Evolutionary conservation across 768 basidiomycete genomes (phyloP).

Genomic region (Fibroporia radiculosa): DNA sequence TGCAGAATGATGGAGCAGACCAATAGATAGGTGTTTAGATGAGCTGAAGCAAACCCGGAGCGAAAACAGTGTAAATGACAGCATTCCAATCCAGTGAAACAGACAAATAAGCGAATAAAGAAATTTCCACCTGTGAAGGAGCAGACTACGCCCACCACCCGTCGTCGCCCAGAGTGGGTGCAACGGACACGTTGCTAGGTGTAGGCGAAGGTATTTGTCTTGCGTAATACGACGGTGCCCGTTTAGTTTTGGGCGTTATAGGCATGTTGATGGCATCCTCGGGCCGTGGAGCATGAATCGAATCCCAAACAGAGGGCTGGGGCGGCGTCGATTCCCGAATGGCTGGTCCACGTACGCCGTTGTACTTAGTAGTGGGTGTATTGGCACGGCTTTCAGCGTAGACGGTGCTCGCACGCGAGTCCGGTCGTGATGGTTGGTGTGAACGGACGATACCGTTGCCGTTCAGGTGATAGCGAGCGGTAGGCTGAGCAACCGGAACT

Average conservation of each 20-base stretch:
- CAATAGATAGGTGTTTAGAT: slow-evolving; percentile 1
- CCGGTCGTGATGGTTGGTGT: slow-evolving; percentile 52
- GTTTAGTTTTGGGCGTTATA: slow-evolving; percentile 23
- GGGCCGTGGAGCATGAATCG: slow-evolving; percentile 47
- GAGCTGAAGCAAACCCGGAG: slow-evolving; percentile 6
- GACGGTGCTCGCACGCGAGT: slow-evolving; percentile 64
- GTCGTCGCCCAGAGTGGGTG: slow-evolving; percentile 62
- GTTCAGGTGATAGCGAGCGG: slow-evolving; percentile 35
- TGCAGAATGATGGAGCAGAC: slow-evolving; percentile 3
- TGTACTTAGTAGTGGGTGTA: slow-evolving; percentile 40
- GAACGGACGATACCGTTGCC: slow-evolving; percentile 23
- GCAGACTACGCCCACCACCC: slow-evolving; percentile 65
- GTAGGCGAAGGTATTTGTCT: slow-evolving; percentile 58
- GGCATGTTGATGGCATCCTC: slow-evolving; percentile 35
- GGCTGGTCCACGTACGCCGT: slow-evolving; percentile 27
- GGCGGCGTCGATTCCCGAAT: slow-evolving; percentile 43
- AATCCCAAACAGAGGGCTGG: slow-evolving; percentile 61
- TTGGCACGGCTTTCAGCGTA: slow-evolving; percentile 43
- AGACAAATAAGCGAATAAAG: neutral
- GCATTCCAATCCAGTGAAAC: slow-evolving; percentile 1
- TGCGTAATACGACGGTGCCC: slow-evolving; percentile 21
- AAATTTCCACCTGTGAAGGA: neutral
- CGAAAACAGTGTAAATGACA: neutral
- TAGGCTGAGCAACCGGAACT: slow-evolving; percentile 21
- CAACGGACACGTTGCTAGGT: slow-evolving; percentile 64